Percentiles rank a stretch among this genome's conserved stretches.
Evolutionary conservation across 192 early-diverging fungal species (phyloP).

Genomic region (Irineochytrium annulatum): DNA sequence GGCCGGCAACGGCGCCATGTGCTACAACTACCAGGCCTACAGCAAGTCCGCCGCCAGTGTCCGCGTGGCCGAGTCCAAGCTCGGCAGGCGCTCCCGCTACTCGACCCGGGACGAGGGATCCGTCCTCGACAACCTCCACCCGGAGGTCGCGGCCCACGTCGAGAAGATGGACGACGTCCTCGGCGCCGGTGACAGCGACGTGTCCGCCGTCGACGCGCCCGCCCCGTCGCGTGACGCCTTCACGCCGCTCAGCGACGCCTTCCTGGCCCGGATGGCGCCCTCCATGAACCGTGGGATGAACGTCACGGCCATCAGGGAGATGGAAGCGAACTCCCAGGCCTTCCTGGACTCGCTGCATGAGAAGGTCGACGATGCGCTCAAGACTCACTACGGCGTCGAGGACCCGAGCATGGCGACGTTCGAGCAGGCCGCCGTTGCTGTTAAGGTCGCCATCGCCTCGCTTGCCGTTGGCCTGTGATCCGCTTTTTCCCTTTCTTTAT

Average conservation of each 20-base stretch:
- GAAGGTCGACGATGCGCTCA: background rate
- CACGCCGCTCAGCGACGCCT: background rate
- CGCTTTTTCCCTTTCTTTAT: background rate
- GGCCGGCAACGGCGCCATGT: background rate
- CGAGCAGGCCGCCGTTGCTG: background rate
- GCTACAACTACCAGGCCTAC: slow-evolving; percentile 6
- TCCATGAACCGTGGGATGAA: too few species aligned
- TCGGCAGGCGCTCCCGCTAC: background rate
- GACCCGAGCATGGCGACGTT: background rate
- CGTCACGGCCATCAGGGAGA: background rate
- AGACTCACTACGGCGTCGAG: background rate
- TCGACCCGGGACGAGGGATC: background rate
- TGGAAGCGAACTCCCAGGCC: background rate
- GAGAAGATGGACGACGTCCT: background rate
- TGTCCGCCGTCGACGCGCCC: background rate
- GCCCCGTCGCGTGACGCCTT: background rate
- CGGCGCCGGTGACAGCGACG: background rate
- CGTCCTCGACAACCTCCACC: background rate
- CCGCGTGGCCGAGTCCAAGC: background rate
- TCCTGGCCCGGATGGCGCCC: too few species aligned
- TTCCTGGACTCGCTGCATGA: background rate
- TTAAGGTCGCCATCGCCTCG: background rate
- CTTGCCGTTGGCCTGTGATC: background rate
- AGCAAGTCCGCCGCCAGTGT: background rate
- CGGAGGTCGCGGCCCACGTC: background rate